Percentiles rank a stretch among this genome's conserved stretches.
phyloP scores from a whole-genome alignment of 768 basidiomycete species.

The Mycena alexandri region DNA sequence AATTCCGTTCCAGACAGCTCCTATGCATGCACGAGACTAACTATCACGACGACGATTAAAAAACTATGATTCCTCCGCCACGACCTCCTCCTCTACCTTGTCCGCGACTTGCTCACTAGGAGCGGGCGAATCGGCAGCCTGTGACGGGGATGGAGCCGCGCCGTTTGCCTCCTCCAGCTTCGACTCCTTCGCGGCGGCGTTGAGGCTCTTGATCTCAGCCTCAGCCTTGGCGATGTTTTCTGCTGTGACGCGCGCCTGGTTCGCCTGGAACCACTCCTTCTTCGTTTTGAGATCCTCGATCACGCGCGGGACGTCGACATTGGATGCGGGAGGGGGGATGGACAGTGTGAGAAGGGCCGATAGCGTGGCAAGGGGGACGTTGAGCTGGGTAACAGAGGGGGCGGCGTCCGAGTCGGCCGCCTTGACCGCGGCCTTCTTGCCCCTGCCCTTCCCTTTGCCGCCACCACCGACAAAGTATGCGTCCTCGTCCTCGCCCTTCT shows the following conservation, averaged over 20 bases:
- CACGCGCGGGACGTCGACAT: conserved; percentile 83
- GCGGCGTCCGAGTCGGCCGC: conserved; percentile 49
- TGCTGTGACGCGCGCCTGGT: conserved; percentile 83
- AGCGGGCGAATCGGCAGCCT: conserved; percentile 45
- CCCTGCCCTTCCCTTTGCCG: conserved; percentile 75
- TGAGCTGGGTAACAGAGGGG: conserved; percentile 56
- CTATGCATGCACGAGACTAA: background rate
- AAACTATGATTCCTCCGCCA: conserved; percentile 44
- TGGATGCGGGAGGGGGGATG: conserved; percentile 88
- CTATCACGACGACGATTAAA: conserved; percentile 9
- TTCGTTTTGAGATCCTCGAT: conserved; percentile 93
- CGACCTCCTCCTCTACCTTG: conserved; percentile 52
- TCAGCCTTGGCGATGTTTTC: conserved; percentile 88
- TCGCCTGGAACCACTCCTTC: conserved; percentile 95
- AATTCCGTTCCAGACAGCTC: conserved; percentile 33
- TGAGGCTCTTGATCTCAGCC: conserved; percentile 76
- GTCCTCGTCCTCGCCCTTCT: conserved; percentile 92
- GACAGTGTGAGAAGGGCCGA: conserved; percentile 88
- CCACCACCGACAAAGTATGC: conserved; percentile 82
- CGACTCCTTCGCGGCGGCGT: conserved; percentile 52
- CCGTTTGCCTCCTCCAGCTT: conserved; percentile 43
- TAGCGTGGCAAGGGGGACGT: conserved; percentile 88
- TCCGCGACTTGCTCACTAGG: conserved; percentile 55
- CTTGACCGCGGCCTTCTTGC: conserved; percentile 68
- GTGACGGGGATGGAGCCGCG: conserved; percentile 45